These are phyloP conservation scores for Aspergillus aculeatus DNA, from an alignment of 2,329 filamentous ascomycete genomes.

Conservation along the genomic window DNA sequence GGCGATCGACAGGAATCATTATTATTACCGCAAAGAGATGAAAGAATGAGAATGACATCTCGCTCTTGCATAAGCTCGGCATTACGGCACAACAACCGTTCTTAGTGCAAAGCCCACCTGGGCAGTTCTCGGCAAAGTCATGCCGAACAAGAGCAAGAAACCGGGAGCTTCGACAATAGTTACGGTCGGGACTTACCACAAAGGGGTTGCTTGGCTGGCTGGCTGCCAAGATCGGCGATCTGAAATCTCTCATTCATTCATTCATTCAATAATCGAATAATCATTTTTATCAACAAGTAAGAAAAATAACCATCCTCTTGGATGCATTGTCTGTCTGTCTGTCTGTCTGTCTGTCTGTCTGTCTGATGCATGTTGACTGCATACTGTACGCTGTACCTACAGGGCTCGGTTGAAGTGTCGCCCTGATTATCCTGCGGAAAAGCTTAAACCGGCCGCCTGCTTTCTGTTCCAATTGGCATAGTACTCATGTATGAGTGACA, in stretches of 20 bases:
- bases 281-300: no score
- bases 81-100: constrained; percentile 10
- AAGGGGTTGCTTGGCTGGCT: background rate
- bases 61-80: constrained; percentile 7
- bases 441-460: background rate
- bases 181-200: background rate
- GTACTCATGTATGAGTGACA: background rate
- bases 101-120: background rate
- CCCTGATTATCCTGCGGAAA: background rate
- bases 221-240: background rate
- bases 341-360: no score
- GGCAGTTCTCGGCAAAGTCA: constrained; percentile 16
- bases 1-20: no score
- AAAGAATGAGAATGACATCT: background rate
- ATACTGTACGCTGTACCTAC: background rate
- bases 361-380: background rate
- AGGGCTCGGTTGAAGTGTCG: no score
- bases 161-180: background rate
- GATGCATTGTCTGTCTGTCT: no score
- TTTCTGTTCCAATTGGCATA: background rate
- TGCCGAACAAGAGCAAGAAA: constrained; percentile 13
- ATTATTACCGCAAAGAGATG: background rate
- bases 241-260: background rate
- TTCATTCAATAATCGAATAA: no score
- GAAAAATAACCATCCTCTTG: no score